phyloP scores from a whole-genome alignment of 352 stramenopile genomes.

The Globisporangium polare region DNA sequence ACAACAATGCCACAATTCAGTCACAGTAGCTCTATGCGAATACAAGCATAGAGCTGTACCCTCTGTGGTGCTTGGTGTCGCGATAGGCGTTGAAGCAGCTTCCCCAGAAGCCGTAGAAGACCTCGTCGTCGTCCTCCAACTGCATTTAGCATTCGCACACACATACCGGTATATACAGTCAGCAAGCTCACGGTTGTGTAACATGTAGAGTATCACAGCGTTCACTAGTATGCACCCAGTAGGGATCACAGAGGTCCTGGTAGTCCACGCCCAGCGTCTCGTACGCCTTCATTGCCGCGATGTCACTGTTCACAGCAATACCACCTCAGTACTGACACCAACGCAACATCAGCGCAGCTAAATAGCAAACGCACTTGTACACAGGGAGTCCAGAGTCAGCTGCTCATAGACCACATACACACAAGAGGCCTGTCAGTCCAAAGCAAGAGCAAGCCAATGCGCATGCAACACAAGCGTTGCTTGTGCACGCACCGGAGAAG shows the following conservation, averaged over 20 bases:
- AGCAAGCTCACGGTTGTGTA: neutral
- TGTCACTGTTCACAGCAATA: conserved; percentile 43
- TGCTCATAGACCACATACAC: neutral
- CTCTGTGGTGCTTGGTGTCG: conserved; percentile 68
- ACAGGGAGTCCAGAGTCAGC: conserved; percentile 87
- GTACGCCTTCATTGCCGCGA: conserved; percentile 83
- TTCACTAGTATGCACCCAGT: conserved; percentile 36
- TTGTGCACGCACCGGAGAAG: conserved; percentile 61
- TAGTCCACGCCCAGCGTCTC: conserved; percentile 79
- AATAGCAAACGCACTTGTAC: conserved; percentile 61
- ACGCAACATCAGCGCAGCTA: neutral
- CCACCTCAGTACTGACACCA: neutral
- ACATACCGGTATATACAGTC: conserved; percentile 3
- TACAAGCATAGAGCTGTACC: conserved; percentile 21
- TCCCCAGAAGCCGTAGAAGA: conserved; percentile 93
- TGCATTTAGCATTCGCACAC: conserved; percentile 8
- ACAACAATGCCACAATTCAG: neutral
- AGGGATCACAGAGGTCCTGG: conserved; percentile 86
- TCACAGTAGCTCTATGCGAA: neutral
- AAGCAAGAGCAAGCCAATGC: neutral
- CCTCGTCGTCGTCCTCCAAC: conserved; percentile 66
- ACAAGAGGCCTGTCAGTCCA: neutral
- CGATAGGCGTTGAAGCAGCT: conserved; percentile 86
- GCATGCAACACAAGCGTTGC: neutral
- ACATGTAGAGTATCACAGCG: neutral